These are phyloP conservation scores for Prunus dulcis DNA, from an alignment of 306 rosid genomes.

Conservation along the genomic window DNA sequence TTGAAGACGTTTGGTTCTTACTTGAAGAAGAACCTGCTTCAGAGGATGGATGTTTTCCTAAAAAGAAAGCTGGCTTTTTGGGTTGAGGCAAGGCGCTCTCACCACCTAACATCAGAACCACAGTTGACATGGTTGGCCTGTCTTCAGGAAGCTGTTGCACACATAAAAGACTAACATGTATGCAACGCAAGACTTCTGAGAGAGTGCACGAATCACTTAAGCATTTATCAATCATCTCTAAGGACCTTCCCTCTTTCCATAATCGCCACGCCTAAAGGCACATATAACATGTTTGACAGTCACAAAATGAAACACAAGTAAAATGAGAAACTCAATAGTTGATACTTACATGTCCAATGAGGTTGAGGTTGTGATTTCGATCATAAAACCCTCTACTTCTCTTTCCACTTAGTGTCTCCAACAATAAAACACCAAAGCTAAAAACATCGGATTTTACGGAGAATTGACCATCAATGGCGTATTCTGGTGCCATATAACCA, in stretches of 20 bases:
- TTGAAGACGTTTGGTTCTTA: not conserved
- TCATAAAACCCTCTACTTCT: conserved; percentile 24
- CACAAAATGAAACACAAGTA: not conserved
- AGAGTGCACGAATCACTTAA: conserved; percentile 11
- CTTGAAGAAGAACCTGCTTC: not conserved
- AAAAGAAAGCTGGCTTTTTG: conserved; percentile 37
- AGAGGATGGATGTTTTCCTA: conserved; percentile 15
- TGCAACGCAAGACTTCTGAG: conserved; percentile 29
- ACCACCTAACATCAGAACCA: conserved; percentile 49
- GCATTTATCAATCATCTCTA: conserved; percentile 23
- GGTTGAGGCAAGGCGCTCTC: conserved; percentile 42
- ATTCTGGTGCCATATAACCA: conserved; percentile 65
- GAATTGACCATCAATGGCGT: conserved; percentile 44
- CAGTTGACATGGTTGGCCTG: conserved; percentile 55
- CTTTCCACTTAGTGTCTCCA: conserved; percentile 34
- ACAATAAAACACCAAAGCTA: conserved; percentile 30
- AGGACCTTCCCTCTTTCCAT: conserved; percentile 27
- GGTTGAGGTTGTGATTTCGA: conserved; percentile 11
- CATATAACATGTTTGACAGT: not conserved
- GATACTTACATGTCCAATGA: conserved; percentile 32
- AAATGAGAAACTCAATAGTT: not conserved
- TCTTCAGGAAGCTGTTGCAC: conserved; percentile 49
- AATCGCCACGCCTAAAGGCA: conserved; percentile 34
- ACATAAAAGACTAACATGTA: conserved; percentile 56
- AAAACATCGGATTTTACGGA: conserved; percentile 44